Evolutionary conservation across 257 asterid species (phyloP), one percentile per base, ranked within the genome.

Genomic region (Plantago major): DNA sequence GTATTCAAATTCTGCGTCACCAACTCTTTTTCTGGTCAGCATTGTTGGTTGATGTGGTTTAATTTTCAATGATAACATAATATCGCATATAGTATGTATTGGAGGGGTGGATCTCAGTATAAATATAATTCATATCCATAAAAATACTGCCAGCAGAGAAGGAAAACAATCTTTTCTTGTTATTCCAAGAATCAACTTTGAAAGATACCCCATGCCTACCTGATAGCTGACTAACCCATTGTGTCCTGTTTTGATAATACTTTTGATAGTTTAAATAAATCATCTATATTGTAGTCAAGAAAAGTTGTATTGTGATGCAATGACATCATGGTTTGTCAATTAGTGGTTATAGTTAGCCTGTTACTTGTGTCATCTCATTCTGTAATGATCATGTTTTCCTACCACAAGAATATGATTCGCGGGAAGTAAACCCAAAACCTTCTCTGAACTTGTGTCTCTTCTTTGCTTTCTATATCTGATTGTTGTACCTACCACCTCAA

Each of bases 121-220:
- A 16, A 16, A 53, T 12, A 19, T 5, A 12, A 26, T 12, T 52
- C 19, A 53, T 33, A 33, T 22, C 26, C 26, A 22, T 22, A 22
- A 22, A 22, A 22, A 1, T 33, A 33, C 40, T 33, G 40, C 2
- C 28, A 52, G 14, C 57, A 18, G 18, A 49, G 55, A 49, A 49
- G 55, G 7, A 52, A 18, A 17, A 19, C 15, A 52, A 8, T 52
- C 57, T 52, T 11, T 5, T 17, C n/a, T 6, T n/a, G n/a, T 8
- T 50, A 50, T 50, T 17, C 15, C 57, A 52, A 52, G 40, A 19
- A 52, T 52, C n/a, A 52, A n/a, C 58, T 15, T 22, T 53, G 58
- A 26, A 53, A 53, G 58, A 53, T 52, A 52, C 40, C 8, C 8
- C 40, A 33, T 33, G 8, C 16, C 40, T 52, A 52, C 17, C 11